Conservation (phyloP, 2,329 filamentous ascomycete species). For the Beauveria sp. region DNA sequence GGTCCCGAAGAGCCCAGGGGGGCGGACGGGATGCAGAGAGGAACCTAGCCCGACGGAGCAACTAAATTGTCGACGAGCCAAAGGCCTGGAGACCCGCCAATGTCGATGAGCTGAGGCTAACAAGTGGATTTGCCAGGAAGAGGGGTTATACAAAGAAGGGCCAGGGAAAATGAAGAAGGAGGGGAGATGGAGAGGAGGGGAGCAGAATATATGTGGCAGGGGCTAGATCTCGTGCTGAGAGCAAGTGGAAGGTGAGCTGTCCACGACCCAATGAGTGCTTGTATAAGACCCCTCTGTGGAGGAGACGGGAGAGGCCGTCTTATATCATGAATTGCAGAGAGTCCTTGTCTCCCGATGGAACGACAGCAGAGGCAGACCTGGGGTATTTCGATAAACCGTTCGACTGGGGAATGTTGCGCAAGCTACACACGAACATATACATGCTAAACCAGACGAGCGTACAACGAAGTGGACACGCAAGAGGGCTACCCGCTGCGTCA, state of each 20-base stretch:
- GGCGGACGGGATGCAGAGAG: neutral
- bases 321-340: neutral
- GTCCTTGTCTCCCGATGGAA: neutral
- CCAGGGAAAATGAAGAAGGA: neutral
- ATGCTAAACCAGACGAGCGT: neutral
- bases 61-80: neutral
- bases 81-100: slow-evolving; percentile 1
- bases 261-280: neutral
- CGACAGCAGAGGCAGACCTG: neutral
- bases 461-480: neutral
- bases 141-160: neutral
- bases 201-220: neutral
- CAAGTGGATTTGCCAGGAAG: neutral
- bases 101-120: neutral
- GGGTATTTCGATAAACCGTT: neutral
- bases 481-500: slow-evolving; percentile 1
- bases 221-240: neutral
- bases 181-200: neutral
- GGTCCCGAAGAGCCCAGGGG: neutral
- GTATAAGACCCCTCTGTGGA: neutral
- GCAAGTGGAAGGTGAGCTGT: neutral
- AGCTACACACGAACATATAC: neutral
- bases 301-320: neutral
- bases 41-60: slow-evolving; percentile 1
- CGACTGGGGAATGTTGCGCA: neutral